Evolutionary conservation across 441 rosid species (phyloP), one percentile per base, ranked within the genome.

Genomic region (Theobroma grandiflorum): DNA sequence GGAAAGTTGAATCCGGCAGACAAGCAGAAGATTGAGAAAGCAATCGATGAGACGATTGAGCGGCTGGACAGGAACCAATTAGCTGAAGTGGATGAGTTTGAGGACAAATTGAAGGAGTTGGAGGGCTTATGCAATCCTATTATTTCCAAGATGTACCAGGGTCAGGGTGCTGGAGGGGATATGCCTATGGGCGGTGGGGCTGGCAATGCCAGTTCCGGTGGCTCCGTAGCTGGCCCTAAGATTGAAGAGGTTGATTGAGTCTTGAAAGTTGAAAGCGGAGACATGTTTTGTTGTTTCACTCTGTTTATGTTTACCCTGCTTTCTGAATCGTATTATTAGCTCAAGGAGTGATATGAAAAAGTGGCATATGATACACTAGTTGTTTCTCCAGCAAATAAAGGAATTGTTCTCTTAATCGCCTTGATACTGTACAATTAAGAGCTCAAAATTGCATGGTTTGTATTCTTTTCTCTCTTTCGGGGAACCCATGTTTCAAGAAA

Each of bases 181-280:
- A 57, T 47, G 35, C 79, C 79, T 4, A 52, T 76, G 80, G 87
- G 77, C 3, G 86, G 82, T 20, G 49, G 70, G 18, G 6, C 9
- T 4, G 40, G 77, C n/a, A 40, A 40, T 1, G 43, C 59, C 1
- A 12, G 78, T 6, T 31, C 80, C 16, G 80, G 82, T 26, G 74
- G 82, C 10, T 50, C 76, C 11, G 80, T 73, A 5, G 74, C 84
- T 2, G 87, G 87, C 35, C 87, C 87, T 3, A 81, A 84, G 82
- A 84, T 84, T 72, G 87, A 84, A 31, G 87, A 84, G 31, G 87
- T 84, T 2, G 87, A 84, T 14, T 84, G 42, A 81, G 80, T 38
- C 2, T 18, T n/a, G n/a, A n/a, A n/a, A n/a, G n/a, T n/a, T n/a
- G n/a, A n/a, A n/a, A n/a, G n/a, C n/a, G n/a, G n/a, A n/a, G n/a